Conservation (phyloP, 495 filamentous ascomycete genomes). For the Neurospora cerealis region DNA sequence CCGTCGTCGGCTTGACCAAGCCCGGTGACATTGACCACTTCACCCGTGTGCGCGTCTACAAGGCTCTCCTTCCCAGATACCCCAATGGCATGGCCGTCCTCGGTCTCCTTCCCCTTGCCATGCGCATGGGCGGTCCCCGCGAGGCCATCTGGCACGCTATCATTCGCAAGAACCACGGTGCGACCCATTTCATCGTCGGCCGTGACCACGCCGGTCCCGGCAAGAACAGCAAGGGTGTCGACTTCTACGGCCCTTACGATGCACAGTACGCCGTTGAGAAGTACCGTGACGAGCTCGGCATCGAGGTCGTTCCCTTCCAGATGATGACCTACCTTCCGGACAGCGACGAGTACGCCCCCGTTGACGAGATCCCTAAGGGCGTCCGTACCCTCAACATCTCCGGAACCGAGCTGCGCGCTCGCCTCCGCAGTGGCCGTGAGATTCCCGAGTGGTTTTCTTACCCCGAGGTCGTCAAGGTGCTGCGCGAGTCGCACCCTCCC, state of each 20-base stretch:
- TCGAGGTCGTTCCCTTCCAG: slow-evolving; percentile 98
- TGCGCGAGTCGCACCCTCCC: slow-evolving; percentile 88
- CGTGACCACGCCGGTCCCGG: slow-evolving; percentile 96
- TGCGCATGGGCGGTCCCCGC: slow-evolving; percentile 97
- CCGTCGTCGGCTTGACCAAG: slow-evolving; percentile 96
- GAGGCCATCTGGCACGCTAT: slow-evolving; percentile 99
- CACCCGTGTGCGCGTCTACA: slow-evolving; percentile 96
- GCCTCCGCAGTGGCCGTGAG: slow-evolving; percentile 79
- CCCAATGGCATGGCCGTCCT: slow-evolving; percentile 99
- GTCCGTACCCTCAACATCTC: slow-evolving; percentile 92
- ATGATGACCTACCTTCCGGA: slow-evolving; percentile 98
- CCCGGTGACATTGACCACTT: slow-evolving; percentile 99
- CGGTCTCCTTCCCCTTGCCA: slow-evolving; percentile 88
- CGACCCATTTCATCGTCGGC: slow-evolving; percentile 98
- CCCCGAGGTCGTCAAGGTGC: slow-evolving; percentile 92
- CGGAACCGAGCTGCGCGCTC: slow-evolving; percentile 85
- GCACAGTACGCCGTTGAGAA: slow-evolving; percentile 97
- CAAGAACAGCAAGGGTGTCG: slow-evolving; percentile 89
- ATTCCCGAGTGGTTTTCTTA: slow-evolving; percentile 99
- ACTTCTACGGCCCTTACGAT: slow-evolving; percentile 98
- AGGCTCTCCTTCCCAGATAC: slow-evolving; percentile 92
- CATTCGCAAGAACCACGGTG: slow-evolving; percentile 98
- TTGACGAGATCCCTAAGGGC: slow-evolving; percentile 77
- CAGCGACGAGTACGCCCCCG: slow-evolving; percentile 87
- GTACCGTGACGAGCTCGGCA: slow-evolving; percentile 90